These are phyloP conservation scores for Exidia glandulosa DNA, from an alignment of 768 basidiomycete genomes.

Conservation along the genomic window DNA sequence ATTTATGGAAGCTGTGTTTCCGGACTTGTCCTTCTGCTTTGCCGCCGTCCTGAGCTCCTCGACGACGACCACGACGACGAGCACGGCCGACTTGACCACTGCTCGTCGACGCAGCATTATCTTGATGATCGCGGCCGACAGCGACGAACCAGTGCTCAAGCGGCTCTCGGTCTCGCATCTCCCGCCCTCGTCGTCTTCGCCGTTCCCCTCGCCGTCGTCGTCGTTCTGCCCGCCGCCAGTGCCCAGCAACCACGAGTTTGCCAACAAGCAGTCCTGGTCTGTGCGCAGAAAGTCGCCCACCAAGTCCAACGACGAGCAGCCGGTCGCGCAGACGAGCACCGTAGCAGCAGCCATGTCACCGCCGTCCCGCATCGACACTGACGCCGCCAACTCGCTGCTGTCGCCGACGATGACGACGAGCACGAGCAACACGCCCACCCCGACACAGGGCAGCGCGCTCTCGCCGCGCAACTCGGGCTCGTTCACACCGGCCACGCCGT, in stretches of 20 bases:
- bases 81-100: too few relatives aligned
- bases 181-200: too few relatives aligned
- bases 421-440: background rate
- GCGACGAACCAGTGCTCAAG: background rate
- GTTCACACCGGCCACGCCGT: constrained; percentile 1
- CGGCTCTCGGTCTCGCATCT: background rate
- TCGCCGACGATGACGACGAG: background rate
- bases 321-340: background rate
- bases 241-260: constrained; percentile 59
- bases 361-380: background rate
- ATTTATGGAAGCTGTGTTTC: too few relatives aligned
- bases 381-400: background rate
- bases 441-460: background rate
- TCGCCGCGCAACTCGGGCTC: too few relatives aligned
- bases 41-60: too few relatives aligned
- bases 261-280: constrained; percentile 11
- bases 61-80: too few relatives aligned
- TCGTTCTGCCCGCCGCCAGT: constrained; percentile 59
- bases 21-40: too few relatives aligned
- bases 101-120: too few relatives aligned
- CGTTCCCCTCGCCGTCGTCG: constrained; percentile 34
- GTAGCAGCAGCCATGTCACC: background rate
- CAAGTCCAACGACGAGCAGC: background rate
- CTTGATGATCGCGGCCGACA: background rate
- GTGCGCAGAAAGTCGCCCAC: background rate